A percentile compares a stretch with the other conserved stretches of the same genome.
phyloP scores from a whole-genome alignment of 257 asterid species.

The Rauvolfia tetraphylla region DNA sequence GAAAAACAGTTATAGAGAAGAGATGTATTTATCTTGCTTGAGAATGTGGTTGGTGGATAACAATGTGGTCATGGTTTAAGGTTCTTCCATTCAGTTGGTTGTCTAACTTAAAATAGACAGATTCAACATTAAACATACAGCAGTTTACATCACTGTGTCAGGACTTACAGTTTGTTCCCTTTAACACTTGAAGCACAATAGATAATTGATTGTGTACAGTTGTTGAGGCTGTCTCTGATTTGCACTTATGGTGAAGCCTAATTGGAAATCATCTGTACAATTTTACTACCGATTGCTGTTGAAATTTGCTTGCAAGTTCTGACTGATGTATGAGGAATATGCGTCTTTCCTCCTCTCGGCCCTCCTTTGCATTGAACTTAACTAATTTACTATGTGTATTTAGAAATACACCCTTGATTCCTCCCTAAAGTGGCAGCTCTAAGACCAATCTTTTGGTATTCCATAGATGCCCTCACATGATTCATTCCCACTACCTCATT shows the following conservation, averaged over 20 bases:
- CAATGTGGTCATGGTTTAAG: not conserved
- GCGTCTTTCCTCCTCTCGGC: not conserved
- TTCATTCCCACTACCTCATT: not conserved
- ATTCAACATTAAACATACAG: not conserved
- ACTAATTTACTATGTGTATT: not conserved
- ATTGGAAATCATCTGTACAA: not conserved
- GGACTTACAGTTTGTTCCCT: not conserved
- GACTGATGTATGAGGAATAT: not conserved
- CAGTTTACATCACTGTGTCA: not conserved
- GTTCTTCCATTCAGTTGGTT: not conserved
- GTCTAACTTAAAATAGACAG: not conserved
- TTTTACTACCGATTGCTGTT: not conserved
- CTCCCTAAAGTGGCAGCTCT: not conserved
- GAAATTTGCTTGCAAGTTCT: not conserved
- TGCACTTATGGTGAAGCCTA: not conserved
- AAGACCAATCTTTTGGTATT: not conserved
- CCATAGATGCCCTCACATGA: not conserved
- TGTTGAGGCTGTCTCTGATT: not conserved
- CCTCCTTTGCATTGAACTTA: not conserved
- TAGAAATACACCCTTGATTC: not conserved
- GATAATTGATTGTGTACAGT: not conserved
- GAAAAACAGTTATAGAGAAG: not conserved
- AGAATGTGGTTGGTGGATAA: conserved; percentile 1
- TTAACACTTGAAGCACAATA: not conserved
- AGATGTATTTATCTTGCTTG: not conserved